Base-by-base conservation (phyloP, 192 early-diverging fungal species). In the Coemansia sp. region DNA sequence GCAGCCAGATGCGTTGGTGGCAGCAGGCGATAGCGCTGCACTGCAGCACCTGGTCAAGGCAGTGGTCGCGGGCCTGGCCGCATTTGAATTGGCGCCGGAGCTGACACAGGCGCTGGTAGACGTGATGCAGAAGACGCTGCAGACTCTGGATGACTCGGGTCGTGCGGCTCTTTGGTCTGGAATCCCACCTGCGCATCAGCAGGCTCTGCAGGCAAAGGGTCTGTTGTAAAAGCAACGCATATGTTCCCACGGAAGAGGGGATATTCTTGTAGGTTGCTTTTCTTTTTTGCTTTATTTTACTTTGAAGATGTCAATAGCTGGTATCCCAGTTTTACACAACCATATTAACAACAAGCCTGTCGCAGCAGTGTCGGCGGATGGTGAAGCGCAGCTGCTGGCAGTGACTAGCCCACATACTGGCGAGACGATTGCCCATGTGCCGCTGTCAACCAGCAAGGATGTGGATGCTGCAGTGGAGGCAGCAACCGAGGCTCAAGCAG, bases 401-500 rank as follows among this genome's bases (percentile, higher is more conserved):
- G 89, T 91, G 37, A 82, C 83, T n/a, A 81, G 65, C 19, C 89
- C 89, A 14, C 78, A 79, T 45, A 83, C 80, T 15, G 85, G 81
- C 36, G 78, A 70, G 23, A 62, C 79, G n/a, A 85, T 91, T 55
- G 82, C 83, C 9, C 69, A 72, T 36, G 83, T 83, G 42, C 89
- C 88, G 11, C 44, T 89, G 19, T 86, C 84, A 3, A 61, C 64
- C 5, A 63, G 61, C 5, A 56, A 38, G 0, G 87, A 89, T 55
- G 84, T 91, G 14, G 77, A 82, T 5, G 33, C 31, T 2, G 88
- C 85, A 3, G 88, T 91, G 40, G 67, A 52, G 12, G 65, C 84
- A 0, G 85, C 87, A 26, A 42, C 72, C 14, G 63, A 63, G 1
- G 86, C 86, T 10, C 83, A 80, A 41, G 68, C 74, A 6, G 63